Percentiles rank a stretch among this genome's conserved stretches.
phyloP scores from a whole-genome alignment of 352 stramenopile species.

The Thalassiosira delicatula region DNA sequence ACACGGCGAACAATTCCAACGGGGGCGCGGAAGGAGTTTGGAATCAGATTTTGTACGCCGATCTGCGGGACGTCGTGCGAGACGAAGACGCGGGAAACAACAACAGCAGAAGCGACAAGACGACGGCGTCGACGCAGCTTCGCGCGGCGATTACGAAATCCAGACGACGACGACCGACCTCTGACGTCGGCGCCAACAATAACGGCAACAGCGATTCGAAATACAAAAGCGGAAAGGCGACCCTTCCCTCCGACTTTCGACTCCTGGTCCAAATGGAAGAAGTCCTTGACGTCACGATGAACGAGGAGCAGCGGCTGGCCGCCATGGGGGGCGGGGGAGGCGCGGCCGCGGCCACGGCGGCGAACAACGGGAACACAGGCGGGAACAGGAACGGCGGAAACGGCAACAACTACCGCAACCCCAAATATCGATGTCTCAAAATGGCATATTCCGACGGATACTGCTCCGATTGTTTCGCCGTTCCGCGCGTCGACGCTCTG shows the following conservation, averaged over 20 bases:
- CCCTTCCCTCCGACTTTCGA: constrained; percentile 50
- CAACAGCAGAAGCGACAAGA: neutral
- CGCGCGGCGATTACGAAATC: constrained; percentile 50
- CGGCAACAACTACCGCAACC: constrained; percentile 6
- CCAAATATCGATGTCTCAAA: constrained; percentile 50
- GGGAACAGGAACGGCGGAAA: neutral
- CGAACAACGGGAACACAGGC: constrained; percentile 12
- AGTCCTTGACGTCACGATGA: constrained; percentile 63
- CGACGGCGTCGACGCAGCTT: constrained; percentile 36
- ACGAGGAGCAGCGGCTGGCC: constrained; percentile 57
- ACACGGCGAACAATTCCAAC: neutral
- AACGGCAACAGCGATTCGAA: constrained; percentile 40
- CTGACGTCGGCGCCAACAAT: constrained; percentile 6
- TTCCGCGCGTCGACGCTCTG: no score
- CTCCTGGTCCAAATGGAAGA: constrained; percentile 80
- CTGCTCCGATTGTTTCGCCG: constrained; percentile 21
- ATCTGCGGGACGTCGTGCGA: constrained; percentile 79
- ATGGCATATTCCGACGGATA: constrained; percentile 54
- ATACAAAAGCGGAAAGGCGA: constrained; percentile 30
- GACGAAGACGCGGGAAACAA: constrained; percentile 6
- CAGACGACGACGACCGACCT: neutral
- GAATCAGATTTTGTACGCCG: constrained; percentile 71
- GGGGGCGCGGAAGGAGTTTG: constrained; percentile 52
- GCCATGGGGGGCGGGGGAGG: constrained; percentile 33
- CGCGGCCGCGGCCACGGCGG: neutral